phyloP scores from a whole-genome alignment of 2,329 filamentous ascomycete species.

The Bipolaris cookei region DNA sequence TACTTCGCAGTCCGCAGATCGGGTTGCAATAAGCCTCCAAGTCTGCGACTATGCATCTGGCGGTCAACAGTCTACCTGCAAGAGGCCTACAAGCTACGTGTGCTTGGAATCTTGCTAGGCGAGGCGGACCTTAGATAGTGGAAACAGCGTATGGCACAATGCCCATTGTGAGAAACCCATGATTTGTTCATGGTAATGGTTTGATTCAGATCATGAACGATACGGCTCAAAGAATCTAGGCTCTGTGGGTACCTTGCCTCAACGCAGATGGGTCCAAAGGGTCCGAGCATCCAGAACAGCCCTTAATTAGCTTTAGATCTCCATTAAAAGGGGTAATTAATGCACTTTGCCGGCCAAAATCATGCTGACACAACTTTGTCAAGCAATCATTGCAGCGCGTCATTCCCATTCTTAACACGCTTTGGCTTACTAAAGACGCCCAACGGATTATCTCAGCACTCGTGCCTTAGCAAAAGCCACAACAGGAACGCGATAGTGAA shows the following conservation, averaged over 20 bases:
- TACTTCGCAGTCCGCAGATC: conserved; percentile 1
- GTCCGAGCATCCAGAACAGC: neutral
- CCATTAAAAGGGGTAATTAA: conserved; percentile 31
- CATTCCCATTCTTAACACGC: neutral
- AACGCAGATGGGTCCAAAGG: neutral
- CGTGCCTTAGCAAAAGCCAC: conserved; percentile 2
- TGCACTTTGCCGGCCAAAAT: conserved; percentile 20
- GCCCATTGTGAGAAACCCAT: neutral
- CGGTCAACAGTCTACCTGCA: neutral
- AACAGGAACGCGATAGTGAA: conserved; percentile 1
- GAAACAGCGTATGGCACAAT: neutral
- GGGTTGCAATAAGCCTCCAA: neutral
- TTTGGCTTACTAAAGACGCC: conserved; percentile 29
- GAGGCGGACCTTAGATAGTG: neutral
- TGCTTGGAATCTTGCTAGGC: neutral
- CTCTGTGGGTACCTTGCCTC: neutral
- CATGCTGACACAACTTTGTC: conserved; percentile 38
- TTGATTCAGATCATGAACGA: conserved; percentile 15
- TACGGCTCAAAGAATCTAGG: conserved; percentile 3
- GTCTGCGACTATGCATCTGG: neutral
- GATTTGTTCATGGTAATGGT: neutral
- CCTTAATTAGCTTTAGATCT: conserved; percentile 32
- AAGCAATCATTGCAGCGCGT: conserved; percentile 4
- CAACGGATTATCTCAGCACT: conserved; percentile 24
- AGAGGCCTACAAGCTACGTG: no score